Conservation (phyloP, 306 rosid species). For the Astragalus membranaceus region DNA sequence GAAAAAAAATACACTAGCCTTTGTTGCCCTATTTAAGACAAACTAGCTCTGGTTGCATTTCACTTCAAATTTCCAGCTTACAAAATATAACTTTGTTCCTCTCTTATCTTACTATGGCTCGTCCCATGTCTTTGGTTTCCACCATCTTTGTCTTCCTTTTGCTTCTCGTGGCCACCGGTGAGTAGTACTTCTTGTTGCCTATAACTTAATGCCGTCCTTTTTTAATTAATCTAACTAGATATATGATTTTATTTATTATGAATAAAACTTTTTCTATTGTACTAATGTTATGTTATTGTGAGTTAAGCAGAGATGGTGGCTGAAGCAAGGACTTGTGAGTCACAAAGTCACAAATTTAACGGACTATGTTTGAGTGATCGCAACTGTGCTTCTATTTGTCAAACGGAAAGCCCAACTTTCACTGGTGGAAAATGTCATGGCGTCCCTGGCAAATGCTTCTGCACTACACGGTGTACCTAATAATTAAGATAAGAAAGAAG, state of each 20-base stretch:
- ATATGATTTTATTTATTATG: too few relatives aligned
- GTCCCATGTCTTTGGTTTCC: conserved; percentile 32
- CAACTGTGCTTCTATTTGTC: background rate
- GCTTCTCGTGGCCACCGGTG: conserved; percentile 49
- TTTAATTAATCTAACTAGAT: too few relatives aligned
- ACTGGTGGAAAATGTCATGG: background rate
- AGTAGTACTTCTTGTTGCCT: background rate
- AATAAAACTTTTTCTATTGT: too few relatives aligned
- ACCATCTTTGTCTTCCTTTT: conserved; percentile 33
- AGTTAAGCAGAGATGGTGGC: conserved; percentile 17
- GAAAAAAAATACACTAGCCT: too few relatives aligned
- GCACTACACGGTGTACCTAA: background rate
- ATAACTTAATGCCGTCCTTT: background rate
- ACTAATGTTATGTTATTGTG: background rate
- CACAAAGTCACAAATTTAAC: conserved; percentile 41
- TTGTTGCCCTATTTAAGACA: too few relatives aligned
- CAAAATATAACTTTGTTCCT: too few relatives aligned
- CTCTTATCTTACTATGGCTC: conserved; percentile 28
- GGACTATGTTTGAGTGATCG: conserved; percentile 31
- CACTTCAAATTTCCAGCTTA: background rate
- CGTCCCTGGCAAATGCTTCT: background rate
- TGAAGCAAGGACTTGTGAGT: conserved; percentile 51
- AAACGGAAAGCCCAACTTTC: background rate
- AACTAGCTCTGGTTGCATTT: background rate
- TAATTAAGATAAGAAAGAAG: too few relatives aligned